A percentile compares a stretch with the other conserved stretches of the same genome.
These are phyloP conservation scores for Canna indica DNA, from an alignment of 176 grass and related monocot species.

Conservation along the genomic window DNA sequence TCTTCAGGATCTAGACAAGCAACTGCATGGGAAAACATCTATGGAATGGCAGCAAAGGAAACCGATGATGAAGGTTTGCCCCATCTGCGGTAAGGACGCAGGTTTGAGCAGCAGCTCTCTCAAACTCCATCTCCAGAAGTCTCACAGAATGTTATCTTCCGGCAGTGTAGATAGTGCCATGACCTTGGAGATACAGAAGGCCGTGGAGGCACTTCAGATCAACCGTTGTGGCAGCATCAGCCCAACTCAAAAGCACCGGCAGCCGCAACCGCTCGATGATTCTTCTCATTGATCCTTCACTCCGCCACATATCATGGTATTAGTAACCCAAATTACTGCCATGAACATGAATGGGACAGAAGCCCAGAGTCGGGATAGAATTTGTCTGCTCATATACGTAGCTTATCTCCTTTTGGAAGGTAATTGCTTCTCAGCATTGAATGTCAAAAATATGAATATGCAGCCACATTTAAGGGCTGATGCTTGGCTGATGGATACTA, in stretches of 20 bases:
- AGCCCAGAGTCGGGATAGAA: no score
- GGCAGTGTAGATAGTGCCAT: constrained; percentile 79
- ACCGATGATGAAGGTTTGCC: constrained; percentile 73
- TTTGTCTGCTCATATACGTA: no score
- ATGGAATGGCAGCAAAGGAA: constrained; percentile 82
- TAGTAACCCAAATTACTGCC: not conserved
- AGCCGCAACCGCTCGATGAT: constrained; percentile 27
- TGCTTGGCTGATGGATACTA: no score
- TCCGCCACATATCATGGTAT: no score
- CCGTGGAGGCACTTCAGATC: constrained; percentile 41
- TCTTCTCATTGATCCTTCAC: constrained; percentile 26
- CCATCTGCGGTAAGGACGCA: constrained; percentile 74
- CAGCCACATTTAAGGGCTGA: no score
- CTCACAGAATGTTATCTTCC: constrained; percentile 56
- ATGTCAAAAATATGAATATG: no score
- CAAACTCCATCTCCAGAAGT: constrained; percentile 88
- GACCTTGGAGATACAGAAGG: constrained; percentile 69
- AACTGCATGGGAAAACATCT: constrained; percentile 52
- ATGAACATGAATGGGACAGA: no score
- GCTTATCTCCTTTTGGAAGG: no score
- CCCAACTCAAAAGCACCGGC: constrained; percentile 37
- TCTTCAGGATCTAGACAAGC: constrained; percentile 64
- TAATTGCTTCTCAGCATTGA: no score
- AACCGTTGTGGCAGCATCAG: constrained; percentile 30
- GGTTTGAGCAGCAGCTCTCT: constrained; percentile 86